phyloP scores from a whole-genome alignment of 495 filamentous ascomycete genomes.

The Pseudoneurospora amorphoporcata region DNA sequence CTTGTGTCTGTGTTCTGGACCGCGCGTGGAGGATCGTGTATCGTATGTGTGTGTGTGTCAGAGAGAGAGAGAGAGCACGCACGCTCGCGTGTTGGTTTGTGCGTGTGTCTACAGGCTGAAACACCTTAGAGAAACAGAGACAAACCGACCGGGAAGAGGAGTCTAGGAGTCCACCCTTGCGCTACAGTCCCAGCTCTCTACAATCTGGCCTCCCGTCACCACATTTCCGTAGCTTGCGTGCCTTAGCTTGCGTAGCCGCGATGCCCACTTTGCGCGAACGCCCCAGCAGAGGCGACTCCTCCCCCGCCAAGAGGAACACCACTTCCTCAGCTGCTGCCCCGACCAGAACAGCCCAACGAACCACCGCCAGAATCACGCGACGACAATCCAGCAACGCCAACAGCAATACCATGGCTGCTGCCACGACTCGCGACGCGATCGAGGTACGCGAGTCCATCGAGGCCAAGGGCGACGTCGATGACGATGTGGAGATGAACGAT shows the following conservation, averaged over 20 bases:
- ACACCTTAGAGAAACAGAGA: background rate
- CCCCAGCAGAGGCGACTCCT: constrained; percentile 24
- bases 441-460: constrained; percentile 39
- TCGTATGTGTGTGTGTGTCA: background rate
- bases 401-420: constrained; percentile 10
- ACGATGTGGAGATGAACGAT: constrained; percentile 29
- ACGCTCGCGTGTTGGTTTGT: background rate
- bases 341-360: constrained; percentile 3
- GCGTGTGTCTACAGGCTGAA: background rate
- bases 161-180: background rate
- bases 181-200: background rate
- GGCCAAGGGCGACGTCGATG: constrained; percentile 25
- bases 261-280: constrained; percentile 29
- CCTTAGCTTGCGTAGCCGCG: constrained; percentile 5
- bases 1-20: background rate
- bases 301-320: constrained; percentile 20
- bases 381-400: constrained; percentile 1
- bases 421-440: constrained; percentile 17
- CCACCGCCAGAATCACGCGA: constrained; percentile 12
- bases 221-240: background rate
- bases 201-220: background rate
- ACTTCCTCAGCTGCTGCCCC: background rate
- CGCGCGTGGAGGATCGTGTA: background rate
- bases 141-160: background rate
- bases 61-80: background rate